These are phyloP conservation scores for Fragaria iinumae DNA, from an alignment of 306 rosid species.

Conservation along the genomic window DNA sequence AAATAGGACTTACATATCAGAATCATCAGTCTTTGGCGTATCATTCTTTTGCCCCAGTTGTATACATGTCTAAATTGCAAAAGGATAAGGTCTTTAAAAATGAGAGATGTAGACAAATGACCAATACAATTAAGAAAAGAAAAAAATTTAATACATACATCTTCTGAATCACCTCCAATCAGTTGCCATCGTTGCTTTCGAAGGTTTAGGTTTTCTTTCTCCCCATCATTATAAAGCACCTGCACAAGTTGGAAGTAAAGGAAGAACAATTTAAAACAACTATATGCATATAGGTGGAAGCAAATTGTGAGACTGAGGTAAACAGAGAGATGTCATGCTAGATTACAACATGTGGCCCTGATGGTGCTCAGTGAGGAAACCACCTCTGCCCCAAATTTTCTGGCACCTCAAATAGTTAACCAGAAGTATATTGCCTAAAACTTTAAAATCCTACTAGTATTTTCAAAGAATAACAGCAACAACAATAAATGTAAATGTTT, in stretches of 20 bases:
- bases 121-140: slow-evolving; percentile 7
- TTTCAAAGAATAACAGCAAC: background rate
- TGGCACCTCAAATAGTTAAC: background rate
- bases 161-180: slow-evolving; percentile 26
- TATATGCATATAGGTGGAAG: slow-evolving; percentile 16
- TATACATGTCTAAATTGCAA: slow-evolving; percentile 14
- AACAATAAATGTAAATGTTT: background rate
- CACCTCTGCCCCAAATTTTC: background rate
- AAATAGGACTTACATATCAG: slow-evolving; percentile 46
- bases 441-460: background rate
- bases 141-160: slow-evolving; percentile 26
- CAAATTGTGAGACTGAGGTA: slow-evolving; percentile 12
- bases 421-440: background rate
- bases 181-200: slow-evolving; percentile 51
- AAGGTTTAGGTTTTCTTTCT: slow-evolving; percentile 56
- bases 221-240: slow-evolving; percentile 67
- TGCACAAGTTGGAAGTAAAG: slow-evolving; percentile 17
- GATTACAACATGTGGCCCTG: background rate
- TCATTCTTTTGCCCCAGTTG: slow-evolving; percentile 44
- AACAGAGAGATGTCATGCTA: background rate
- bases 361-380: background rate
- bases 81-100: background rate
- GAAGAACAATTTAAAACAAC: background rate
- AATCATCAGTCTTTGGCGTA: slow-evolving; percentile 34
- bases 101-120: slow-evolving; percentile 4